These are phyloP conservation scores for Thalia dealbata DNA, from an alignment of 176 grass and related monocot genomes.

Conservation along the genomic window DNA sequence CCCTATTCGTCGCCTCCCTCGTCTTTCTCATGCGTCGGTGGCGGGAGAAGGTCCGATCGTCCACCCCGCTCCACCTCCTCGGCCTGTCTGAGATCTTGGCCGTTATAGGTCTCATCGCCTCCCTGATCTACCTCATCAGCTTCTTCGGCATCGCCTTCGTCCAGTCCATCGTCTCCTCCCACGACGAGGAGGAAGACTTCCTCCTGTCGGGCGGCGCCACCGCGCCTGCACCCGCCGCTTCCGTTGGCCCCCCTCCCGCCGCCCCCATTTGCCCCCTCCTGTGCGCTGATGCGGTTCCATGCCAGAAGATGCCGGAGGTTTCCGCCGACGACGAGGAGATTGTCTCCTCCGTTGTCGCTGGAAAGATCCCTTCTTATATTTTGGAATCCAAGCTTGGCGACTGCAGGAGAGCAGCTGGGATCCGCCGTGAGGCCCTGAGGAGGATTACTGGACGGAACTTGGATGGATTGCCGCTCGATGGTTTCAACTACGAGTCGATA, in stretches of 20 bases:
- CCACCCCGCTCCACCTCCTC: constrained; percentile 71
- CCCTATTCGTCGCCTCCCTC: constrained; percentile 57
- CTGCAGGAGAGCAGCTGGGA: constrained; percentile 71
- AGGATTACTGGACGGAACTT: constrained; percentile 49
- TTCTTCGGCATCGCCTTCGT: constrained; percentile 99
- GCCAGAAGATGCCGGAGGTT: constrained; percentile 42
- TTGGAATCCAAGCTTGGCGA: constrained; percentile 64
- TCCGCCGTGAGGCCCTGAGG: constrained; percentile 54
- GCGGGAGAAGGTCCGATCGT: constrained; percentile 86
- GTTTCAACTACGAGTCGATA: constrained; percentile 76
- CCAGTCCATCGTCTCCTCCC: constrained; percentile 74
- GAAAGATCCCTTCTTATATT: constrained; percentile 67
- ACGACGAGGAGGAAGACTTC: constrained; percentile 81
- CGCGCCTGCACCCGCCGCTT: not conserved
- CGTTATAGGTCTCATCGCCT: constrained; percentile 72
- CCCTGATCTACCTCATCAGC: constrained; percentile 95
- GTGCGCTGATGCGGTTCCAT: constrained; percentile 28
- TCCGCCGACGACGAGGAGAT: constrained; percentile 62
- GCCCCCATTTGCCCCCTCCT: constrained; percentile 21
- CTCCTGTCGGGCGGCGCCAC: constrained; percentile 9
- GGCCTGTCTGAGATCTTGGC: constrained; percentile 64
- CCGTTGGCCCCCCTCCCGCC: not conserved
- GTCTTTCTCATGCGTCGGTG: constrained; percentile 74
- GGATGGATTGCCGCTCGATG: constrained; percentile 70
- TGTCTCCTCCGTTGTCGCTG: constrained; percentile 44